These are phyloP conservation scores for Cyberlindnera bimundalis DNA, from an alignment of 805 yeast species.

Conservation along the genomic window DNA sequence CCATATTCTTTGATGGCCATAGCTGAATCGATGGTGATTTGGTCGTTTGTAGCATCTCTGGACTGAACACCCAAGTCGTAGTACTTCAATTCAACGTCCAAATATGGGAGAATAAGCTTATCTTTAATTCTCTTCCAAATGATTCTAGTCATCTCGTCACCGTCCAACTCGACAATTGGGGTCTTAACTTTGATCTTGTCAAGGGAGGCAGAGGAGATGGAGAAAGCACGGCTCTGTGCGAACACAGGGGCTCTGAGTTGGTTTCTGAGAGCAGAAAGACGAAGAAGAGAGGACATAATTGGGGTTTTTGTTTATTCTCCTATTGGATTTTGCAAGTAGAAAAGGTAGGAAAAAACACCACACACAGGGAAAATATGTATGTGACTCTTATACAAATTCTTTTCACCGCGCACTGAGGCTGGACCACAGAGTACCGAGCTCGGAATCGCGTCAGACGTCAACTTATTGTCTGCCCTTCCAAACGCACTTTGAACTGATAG, in stretches of 20 bases:
- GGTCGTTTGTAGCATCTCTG: conserved; percentile 84
- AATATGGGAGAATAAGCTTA: conserved; percentile 77
- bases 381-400: background rate
- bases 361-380: too few relatives aligned
- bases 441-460: too few relatives aligned
- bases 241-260: conserved; percentile 16
- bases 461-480: too few relatives aligned
- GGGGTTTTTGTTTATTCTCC: too few relatives aligned
- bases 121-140: conserved; percentile 92
- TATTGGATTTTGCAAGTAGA: too few relatives aligned
- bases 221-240: conserved; percentile 19
- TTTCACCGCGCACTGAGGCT: background rate
- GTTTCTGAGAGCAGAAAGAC: conserved; percentile 18
- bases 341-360: too few relatives aligned
- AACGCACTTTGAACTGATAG: too few relatives aligned
- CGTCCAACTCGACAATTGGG: conserved; percentile 75
- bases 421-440: conserved; percentile 3
- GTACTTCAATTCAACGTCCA: conserved; percentile 86
- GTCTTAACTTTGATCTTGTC: conserved; percentile 78
- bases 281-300: conserved; percentile 16
- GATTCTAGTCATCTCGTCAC: conserved; percentile 96
- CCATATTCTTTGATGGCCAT: conserved; percentile 82
- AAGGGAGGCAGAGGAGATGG: conserved; percentile 15
- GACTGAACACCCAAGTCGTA: conserved; percentile 85
- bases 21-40: conserved; percentile 88